Conservation (phyloP, 169 alveolate species). For the Nephromyces sp. region DNA sequence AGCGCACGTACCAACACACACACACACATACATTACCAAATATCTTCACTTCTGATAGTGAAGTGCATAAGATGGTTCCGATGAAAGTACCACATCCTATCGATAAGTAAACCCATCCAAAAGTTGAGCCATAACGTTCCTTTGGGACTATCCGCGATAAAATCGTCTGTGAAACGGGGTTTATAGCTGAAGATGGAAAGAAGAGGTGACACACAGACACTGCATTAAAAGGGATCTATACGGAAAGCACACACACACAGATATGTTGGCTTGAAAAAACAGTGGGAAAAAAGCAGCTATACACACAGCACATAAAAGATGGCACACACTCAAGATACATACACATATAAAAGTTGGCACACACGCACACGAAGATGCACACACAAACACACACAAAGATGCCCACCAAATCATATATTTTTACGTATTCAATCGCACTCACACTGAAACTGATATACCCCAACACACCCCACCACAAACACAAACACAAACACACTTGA, state of each 20-base stretch:
- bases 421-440: no score
- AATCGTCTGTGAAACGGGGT: neutral
- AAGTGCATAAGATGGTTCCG: neutral
- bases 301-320: no score
- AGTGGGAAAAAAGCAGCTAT: neutral
- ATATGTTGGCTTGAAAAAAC: neutral
- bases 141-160: neutral
- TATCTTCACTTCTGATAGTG: neutral
- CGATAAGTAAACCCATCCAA: neutral
- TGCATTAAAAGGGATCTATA: no score
- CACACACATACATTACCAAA: neutral
- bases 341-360: no score
- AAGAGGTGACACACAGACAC: neutral
- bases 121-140: neutral
- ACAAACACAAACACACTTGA: neutral
- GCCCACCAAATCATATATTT: no score
- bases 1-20: neutral
- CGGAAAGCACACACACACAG: neutral
- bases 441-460: neutral
- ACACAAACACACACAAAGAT: no score
- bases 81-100: neutral
- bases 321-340: no score
- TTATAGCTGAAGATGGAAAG: neutral
- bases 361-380: no score
- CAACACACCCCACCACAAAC: no score